Base-by-base conservation (phyloP, 192 early-diverging fungal species). In the Entophlyctis luteolus region DNA sequence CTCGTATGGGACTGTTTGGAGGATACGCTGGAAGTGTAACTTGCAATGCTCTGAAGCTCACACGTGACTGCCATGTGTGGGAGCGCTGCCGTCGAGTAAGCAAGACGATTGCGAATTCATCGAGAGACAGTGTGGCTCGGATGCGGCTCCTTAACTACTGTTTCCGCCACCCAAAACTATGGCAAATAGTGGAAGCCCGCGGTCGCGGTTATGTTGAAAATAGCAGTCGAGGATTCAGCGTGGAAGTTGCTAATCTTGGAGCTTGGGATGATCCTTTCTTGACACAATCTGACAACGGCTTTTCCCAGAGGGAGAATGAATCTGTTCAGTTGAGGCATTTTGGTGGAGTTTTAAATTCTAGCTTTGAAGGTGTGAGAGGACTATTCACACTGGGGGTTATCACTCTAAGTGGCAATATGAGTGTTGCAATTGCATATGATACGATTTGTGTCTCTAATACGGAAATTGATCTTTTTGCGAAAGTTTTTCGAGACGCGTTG, bases 211-310 rank as follows among this genome's bases (percentile, higher is more conserved):
- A 82, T 60, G 45, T 82, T 22, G 35, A 55, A 10, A 65, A 56
- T 23, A 39, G 74, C 27, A 60, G 71, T 6, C 70, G 80, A 8
- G 33, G 62, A 3, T 80, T 72, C 67, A 48, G 62, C 38, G 72
- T 82, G 2, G 80, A 82, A 56, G 59, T 82, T 16, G 80, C 80
- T 12, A 82, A 82, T 46, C 39, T 82, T n/a, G 80, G 80, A 33
- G 75, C 80, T 2, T 82, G 80, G 80, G 68, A 78, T 2, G 49
- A 69, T 42, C 79, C 79, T 18, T 18, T 63, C 10, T 45, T 12
- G 42, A 28, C 50, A 23, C 25, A 16, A 23, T 22, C 18, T 0
- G 25, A 53, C 29, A 27, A 23, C 6, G 62, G 70, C 1, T n/a
- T n/a, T n/a, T n/a, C n/a, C n/a, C n/a, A n/a, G n/a, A n/a, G n/a